These are phyloP conservation scores for Tolypocladium sp. DNA, from an alignment of 2,329 filamentous ascomycete species.

Conservation along the genomic window DNA sequence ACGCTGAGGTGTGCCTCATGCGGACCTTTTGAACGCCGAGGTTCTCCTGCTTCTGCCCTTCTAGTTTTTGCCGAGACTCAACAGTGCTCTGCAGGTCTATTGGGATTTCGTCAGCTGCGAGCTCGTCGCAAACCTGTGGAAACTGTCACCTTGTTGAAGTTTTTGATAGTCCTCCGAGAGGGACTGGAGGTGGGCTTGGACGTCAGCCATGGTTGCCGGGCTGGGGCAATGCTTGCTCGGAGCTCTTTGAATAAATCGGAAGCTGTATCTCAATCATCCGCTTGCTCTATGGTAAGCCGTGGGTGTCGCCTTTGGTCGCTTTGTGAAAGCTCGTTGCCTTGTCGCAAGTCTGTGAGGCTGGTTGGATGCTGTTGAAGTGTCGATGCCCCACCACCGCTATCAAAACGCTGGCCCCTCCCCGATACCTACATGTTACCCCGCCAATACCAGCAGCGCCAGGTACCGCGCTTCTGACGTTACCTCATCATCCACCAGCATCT, in stretches of 20 bases:
- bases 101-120: background rate
- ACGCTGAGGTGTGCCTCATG: background rate
- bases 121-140: background rate
- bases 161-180: slow-evolving; percentile 83
- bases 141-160: slow-evolving; percentile 63
- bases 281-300: background rate
- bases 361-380: background rate
- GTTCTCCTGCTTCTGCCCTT: slow-evolving; percentile 92
- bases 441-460: slow-evolving; percentile 17
- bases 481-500: background rate
- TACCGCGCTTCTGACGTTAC: slow-evolving; percentile 2
- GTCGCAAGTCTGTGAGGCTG: background rate
- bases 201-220: slow-evolving; percentile 49
- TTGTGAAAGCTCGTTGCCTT: background rate
- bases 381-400: background rate
- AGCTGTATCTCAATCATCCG: background rate
- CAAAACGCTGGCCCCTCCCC: slow-evolving; percentile 11
- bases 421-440: slow-evolving; percentile 30
- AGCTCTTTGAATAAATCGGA: background rate
- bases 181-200: slow-evolving; percentile 68
- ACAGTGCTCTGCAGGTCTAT: slow-evolving; percentile 72
- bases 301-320: background rate
- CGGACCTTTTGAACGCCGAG: slow-evolving; percentile 69
- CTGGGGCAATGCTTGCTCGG: background rate
- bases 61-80: slow-evolving; percentile 77